Conservation (phyloP, 257 asterid genomes). For the Plantago major region DNA sequence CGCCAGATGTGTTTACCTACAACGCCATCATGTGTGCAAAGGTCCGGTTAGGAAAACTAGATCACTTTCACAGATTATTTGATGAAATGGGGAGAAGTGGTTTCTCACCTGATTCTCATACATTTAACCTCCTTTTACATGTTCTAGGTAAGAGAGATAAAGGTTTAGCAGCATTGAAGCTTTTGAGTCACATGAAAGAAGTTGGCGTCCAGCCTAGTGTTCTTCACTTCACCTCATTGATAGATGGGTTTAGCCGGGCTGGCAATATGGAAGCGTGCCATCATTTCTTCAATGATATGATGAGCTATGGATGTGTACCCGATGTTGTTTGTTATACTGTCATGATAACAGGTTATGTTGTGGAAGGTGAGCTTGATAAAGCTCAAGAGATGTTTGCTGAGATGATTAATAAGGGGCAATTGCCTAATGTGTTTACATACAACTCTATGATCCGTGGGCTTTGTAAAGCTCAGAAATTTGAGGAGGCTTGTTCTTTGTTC, state of each 20-base stretch:
- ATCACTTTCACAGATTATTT: conserved; percentile 67
- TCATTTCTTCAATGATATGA: conserved; percentile 75
- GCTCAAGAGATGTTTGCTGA: conserved; percentile 61
- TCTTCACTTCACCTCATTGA: conserved; percentile 84
- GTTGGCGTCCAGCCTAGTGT: conserved; percentile 61
- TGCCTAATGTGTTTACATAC: conserved; percentile 92
- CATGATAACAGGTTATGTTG: conserved; percentile 81
- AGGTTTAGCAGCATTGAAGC: conserved; percentile 78
- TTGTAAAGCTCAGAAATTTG: conserved; percentile 68
- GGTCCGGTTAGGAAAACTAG: conserved; percentile 74
- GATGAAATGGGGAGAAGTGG: conserved; percentile 83
- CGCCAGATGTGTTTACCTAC: conserved; percentile 81
- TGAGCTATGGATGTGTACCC: conserved; percentile 58
- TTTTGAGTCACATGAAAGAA: conserved; percentile 89
- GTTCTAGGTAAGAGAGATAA: conserved; percentile 82
- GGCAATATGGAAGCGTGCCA: conserved; percentile 82
- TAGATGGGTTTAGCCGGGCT: conserved; percentile 92
- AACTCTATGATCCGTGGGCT: conserved; percentile 93
- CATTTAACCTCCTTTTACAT: conserved; percentile 80
- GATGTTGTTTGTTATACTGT: conserved; percentile 92
- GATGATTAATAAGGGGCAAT: conserved; percentile 62
- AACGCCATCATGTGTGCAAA: conserved; percentile 85
- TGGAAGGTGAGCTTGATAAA: conserved; percentile 58
- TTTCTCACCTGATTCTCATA: conserved; percentile 80
- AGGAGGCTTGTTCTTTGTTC: conserved; percentile 76